Evolutionary conservation across 2,329 filamentous ascomycete genomes (phyloP).

Genomic region (Sporothrix sp.): DNA sequence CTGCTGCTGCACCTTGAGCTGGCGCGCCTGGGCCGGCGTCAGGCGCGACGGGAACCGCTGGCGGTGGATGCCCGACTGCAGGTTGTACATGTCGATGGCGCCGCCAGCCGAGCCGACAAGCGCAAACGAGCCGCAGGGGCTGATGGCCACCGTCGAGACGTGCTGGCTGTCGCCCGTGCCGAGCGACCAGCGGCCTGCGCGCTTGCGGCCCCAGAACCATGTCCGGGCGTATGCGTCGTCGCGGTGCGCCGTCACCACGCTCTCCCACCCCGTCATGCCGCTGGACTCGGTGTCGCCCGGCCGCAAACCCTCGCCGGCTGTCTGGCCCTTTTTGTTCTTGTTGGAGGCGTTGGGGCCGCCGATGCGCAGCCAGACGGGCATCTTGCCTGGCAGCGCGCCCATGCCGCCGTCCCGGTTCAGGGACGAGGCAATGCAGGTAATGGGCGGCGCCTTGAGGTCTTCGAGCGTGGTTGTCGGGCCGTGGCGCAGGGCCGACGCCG

Average conservation of each 20-base stretch:
- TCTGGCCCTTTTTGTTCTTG: conserved; percentile 38
- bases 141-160: conserved; percentile 80
- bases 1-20: conserved; percentile 59
- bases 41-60: conserved; percentile 76
- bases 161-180: conserved; percentile 74
- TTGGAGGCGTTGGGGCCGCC: background rate
- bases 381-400: conserved; percentile 68
- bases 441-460: conserved; percentile 78
- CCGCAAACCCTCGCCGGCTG: conserved; percentile 34
- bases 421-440: conserved; percentile 84
- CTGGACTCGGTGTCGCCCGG: conserved; percentile 57
- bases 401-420: conserved; percentile 93
- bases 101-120: conserved; percentile 77
- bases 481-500: conserved; percentile 44
- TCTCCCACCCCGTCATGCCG: conserved; percentile 88
- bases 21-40: conserved; percentile 68
- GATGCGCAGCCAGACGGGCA: conserved; percentile 72
- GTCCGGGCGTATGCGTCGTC: conserved; percentile 78
- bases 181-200: conserved; percentile 86
- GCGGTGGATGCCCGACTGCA: conserved; percentile 84
- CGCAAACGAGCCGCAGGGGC: conserved; percentile 87
- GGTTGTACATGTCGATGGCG: conserved; percentile 87
- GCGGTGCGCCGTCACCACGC: conserved; percentile 85
- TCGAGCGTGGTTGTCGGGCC: conserved; percentile 58
- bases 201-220: conserved; percentile 96